Percentiles rank a stretch among this genome's conserved stretches.
Conservation (phyloP, 2,329 filamentous ascomycete genomes). For the Niveomyces coronatus region DNA sequence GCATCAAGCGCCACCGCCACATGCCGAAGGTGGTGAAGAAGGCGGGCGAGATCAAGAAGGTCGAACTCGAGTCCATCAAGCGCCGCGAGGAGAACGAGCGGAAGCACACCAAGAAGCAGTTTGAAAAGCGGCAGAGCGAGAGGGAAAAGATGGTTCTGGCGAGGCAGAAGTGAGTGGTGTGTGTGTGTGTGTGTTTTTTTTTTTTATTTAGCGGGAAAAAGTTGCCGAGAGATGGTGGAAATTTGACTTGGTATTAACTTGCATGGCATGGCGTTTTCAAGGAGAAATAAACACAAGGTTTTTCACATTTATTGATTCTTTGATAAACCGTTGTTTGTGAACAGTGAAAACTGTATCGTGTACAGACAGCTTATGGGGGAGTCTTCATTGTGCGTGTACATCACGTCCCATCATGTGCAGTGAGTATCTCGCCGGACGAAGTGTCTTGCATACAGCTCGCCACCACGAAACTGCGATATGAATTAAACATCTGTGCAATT, state of each 20-base stretch:
- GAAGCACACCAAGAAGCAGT: conserved; percentile 78
- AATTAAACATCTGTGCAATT: no score
- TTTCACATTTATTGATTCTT: neutral
- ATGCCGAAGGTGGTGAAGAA: conserved; percentile 92
- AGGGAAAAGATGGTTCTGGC: conserved; percentile 89
- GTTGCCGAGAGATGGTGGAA: conserved; percentile 6
- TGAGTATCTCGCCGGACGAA: no score
- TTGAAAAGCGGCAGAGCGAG: conserved; percentile 62
- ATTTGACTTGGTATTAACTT: conserved; percentile 11
- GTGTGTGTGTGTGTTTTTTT: neutral
- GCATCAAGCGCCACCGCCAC: conserved; percentile 86
- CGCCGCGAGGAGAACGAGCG: conserved; percentile 88
- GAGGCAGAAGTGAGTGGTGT: conserved; percentile 36
- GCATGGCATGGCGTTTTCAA: conserved; percentile 10
- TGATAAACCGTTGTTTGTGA: no score
- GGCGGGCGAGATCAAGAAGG: conserved; percentile 85
- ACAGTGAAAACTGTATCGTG: no score
- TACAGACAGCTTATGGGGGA: no score
- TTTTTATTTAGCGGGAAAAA: neutral
- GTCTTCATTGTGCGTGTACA: no score
- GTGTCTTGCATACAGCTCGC: no score
- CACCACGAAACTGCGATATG: no score
- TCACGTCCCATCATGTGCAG: no score
- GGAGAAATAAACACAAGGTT: neutral
- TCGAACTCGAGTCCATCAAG: conserved; percentile 82